Conservation (phyloP, 1,284 basidiomycete genomes). For the Jaminaea rosea region DNA sequence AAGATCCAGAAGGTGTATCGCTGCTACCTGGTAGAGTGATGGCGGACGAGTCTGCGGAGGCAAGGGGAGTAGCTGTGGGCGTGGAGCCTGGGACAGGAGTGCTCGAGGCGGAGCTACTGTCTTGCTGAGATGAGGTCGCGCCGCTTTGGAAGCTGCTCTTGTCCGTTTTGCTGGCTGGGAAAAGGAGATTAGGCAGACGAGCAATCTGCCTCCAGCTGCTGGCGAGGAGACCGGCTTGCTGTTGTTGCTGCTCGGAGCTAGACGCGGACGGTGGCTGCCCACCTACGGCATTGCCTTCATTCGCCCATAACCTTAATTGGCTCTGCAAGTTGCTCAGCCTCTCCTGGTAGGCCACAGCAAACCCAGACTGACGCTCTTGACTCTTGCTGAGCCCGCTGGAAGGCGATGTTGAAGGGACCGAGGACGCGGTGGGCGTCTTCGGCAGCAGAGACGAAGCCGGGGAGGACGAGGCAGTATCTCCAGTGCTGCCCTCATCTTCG, state of each 20-base stretch:
- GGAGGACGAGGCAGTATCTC: no score
- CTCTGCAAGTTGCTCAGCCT: constrained; percentile 1
- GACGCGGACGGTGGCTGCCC: not conserved
- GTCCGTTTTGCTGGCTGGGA: not conserved
- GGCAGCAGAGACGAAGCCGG: no score
- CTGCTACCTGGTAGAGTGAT: not conserved
- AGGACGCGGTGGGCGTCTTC: no score
- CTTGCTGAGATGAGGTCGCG: not conserved
- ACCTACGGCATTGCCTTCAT: no score
- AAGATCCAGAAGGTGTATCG: not conserved
- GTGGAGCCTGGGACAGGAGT: no score
- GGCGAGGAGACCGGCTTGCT: not conserved
- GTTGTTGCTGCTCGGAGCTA: not conserved
- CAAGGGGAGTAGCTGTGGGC: not conserved
- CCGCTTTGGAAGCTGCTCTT: not conserved
- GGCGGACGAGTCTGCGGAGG: not conserved
- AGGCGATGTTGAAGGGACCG: no score
- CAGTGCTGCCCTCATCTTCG: no score
- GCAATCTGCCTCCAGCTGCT: constrained; percentile 1
- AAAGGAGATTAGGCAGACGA: not conserved
- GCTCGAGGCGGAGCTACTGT: not conserved
- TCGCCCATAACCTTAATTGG: constrained; percentile 1
- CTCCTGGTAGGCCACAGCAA: constrained; percentile 9
- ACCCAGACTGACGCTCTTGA: constrained; percentile 1
- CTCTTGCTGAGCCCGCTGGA: no score